Percentiles rank a stretch among this genome's conserved stretches.
phyloP scores from a whole-genome alignment of 768 basidiomycete species.

The Boletus reticuloceps region DNA sequence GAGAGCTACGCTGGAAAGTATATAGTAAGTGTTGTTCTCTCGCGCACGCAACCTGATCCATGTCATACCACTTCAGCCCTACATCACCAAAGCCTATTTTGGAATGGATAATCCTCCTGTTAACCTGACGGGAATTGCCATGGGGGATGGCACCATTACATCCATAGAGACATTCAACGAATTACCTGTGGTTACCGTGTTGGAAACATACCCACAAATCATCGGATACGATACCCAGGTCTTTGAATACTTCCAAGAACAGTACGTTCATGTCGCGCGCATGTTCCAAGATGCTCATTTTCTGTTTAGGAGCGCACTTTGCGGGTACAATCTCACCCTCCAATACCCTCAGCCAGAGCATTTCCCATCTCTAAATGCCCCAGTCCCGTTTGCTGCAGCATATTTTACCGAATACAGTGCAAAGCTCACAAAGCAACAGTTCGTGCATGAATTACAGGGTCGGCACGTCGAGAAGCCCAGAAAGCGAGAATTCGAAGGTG shows the following conservation, averaged over 20 bases:
- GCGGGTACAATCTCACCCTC: constrained; percentile 62
- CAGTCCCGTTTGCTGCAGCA: rapidly evolving
- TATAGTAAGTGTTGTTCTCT: constrained; percentile 48
- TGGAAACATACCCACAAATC: constrained; percentile 75
- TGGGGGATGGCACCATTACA: constrained; percentile 63
- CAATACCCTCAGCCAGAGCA: constrained; percentile 61
- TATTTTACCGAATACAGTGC: neutral
- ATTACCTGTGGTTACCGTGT: constrained; percentile 53
- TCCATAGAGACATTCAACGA: constrained; percentile 48
- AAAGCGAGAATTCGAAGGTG: constrained; percentile 3
- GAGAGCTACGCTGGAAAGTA: constrained; percentile 75
- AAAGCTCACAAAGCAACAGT: constrained; percentile 5
- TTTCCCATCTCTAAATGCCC: constrained; percentile 37
- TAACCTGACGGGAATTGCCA: constrained; percentile 59
- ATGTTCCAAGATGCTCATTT: neutral
- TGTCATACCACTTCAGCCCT: constrained; percentile 48
- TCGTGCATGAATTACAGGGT: constrained; percentile 11
- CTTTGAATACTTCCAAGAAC: constrained; percentile 63
- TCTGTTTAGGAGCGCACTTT: constrained; percentile 51
- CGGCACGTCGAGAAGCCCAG: constrained; percentile 4
- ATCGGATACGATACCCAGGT: constrained; percentile 70
- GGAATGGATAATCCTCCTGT: constrained; percentile 60
- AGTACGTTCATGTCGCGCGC: constrained; percentile 40
- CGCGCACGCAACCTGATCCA: neutral
- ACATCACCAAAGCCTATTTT: constrained; percentile 72